phyloP scores from a whole-genome alignment of 306 rosid species.

The Quillaja saponaria region DNA sequence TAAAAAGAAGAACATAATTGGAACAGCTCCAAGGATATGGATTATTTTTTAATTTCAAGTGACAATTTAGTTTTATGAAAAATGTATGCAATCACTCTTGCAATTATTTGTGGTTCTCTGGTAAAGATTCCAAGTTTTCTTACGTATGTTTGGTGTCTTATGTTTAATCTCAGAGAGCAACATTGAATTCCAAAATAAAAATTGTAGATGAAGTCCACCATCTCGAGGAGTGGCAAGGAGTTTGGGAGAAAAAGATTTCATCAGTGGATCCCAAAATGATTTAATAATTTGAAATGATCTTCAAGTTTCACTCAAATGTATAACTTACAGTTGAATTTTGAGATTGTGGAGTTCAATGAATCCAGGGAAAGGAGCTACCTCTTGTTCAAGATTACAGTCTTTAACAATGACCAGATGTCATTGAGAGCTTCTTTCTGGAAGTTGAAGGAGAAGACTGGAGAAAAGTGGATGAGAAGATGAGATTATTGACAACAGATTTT shows the following conservation, averaged over 20 bases:
- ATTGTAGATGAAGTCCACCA: conserved; percentile 52
- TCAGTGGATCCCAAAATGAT: conserved; percentile 7
- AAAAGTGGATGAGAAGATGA: conserved; percentile 80
- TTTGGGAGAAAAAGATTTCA: conserved; percentile 47
- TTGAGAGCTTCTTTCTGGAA: conserved; percentile 55
- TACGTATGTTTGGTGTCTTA: not conserved
- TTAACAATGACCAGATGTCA: conserved; percentile 66
- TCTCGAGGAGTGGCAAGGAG: conserved; percentile 47
- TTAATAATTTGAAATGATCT: not conserved
- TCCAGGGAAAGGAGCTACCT: conserved; percentile 71
- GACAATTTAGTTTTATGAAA: not conserved
- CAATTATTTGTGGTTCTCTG: not conserved
- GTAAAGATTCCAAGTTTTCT: not conserved
- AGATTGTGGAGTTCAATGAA: conserved; percentile 54
- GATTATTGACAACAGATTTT: conserved; percentile 27
- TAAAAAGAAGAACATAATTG: not conserved
- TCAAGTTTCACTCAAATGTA: conserved; percentile 12
- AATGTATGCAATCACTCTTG: not conserved
- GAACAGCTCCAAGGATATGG: no score
- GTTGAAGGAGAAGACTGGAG: conserved; percentile 64
- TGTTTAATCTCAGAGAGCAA: conserved; percentile 47
- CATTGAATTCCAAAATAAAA: conserved; percentile 47
- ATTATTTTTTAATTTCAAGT: not conserved
- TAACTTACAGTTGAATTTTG: conserved; percentile 59
- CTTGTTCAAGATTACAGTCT: conserved; percentile 62